Evolutionary conservation across 139 green algal genomes (phyloP), one percentile per base, ranked within the genome.

Genomic region (Micractinium conductrix): DNA sequence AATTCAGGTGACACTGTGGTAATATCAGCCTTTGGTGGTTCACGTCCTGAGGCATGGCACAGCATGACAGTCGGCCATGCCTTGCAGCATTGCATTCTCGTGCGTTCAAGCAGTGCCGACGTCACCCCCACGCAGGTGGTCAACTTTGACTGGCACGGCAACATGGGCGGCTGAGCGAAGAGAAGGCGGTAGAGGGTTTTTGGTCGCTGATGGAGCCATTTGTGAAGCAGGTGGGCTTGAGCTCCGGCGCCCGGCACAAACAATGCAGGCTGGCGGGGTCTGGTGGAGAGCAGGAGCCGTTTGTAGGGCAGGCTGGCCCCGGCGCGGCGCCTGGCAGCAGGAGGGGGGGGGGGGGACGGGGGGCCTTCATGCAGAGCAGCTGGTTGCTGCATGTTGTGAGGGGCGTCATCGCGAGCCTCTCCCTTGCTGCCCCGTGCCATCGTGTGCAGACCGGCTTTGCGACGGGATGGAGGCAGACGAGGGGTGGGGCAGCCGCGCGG

Each of bases 121-220:
- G n/a, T n/a, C n/a, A n/a, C n/a, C n/a, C n/a, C n/a, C n/a, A n/a
- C n/a, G n/a, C 65, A 40, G 33, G 80, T 96, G 35, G 42, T 93
- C 40, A 96, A 96, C 85, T 97, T 98, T 74, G 97, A 99, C 92
- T 99, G 97, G 97, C 97, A 99, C 87, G 95, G 95, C 74, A 95
- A 95, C 86, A 94, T 96, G 78, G 97, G 87, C 81, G 92, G 67
- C 85, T 99, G 44, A 94, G 92, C 30, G 96, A 98, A 86, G 87
- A 93, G 71, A 92, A 88, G 55, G 93, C 95, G 4, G 94, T 99
- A 38, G 95, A 98, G 84, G 96, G 91, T 1, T 93, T 99, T 76
- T 99, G 97, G 97, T 79, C 81, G 40, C 80, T 91, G n/a, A 89
- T 98, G 53, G 81, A 91, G 58, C 48, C 79, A 5, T 55, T 93